Conservation (phyloP, 2,329 filamentous ascomycete species). For the Diplocarpon rosae region DNA sequence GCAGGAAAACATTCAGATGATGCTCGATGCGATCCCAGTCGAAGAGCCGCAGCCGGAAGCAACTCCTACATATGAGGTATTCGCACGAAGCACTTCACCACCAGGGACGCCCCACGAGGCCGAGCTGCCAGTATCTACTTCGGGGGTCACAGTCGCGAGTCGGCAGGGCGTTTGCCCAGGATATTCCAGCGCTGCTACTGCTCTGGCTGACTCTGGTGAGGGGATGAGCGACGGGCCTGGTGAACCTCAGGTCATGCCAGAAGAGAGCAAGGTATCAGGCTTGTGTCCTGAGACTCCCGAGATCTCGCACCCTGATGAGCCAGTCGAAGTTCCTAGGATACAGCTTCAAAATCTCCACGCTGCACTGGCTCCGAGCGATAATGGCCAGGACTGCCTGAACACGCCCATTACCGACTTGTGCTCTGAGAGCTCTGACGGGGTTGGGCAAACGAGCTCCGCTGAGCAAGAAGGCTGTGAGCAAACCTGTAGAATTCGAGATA, state of each 20-base stretch:
- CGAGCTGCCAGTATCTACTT: slow-evolving; percentile 12
- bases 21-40: slow-evolving; percentile 19
- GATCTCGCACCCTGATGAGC: slow-evolving; percentile 9
- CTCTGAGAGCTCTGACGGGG: slow-evolving; percentile 25
- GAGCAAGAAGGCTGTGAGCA: slow-evolving; percentile 12
- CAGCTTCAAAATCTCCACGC: slow-evolving; percentile 20
- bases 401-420: slow-evolving; percentile 25
- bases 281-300: slow-evolving; percentile 4
- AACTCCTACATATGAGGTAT: slow-evolving; percentile 11
- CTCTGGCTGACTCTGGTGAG: no score
- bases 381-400: slow-evolving; percentile 15
- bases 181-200: slow-evolving; percentile 1
- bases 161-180: slow-evolving; percentile 6
- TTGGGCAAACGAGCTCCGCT: slow-evolving; percentile 10
- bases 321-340: slow-evolving; percentile 12
- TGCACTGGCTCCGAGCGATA: slow-evolving; percentile 18
- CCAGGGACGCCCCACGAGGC: slow-evolving; percentile 14
- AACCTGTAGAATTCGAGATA: slow-evolving; percentile 13
- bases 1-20: slow-evolving; percentile 21
- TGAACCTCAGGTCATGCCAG: no score
- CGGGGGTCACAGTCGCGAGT: slow-evolving; percentile 14
- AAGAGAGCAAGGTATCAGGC: not conserved
- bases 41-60: slow-evolving; percentile 12
- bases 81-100: slow-evolving; percentile 9
- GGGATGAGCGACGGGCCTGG: no score